Evolutionary conservation across 768 basidiomycete species (phyloP).

Genomic region (Cyclocybe aegerita): DNA sequence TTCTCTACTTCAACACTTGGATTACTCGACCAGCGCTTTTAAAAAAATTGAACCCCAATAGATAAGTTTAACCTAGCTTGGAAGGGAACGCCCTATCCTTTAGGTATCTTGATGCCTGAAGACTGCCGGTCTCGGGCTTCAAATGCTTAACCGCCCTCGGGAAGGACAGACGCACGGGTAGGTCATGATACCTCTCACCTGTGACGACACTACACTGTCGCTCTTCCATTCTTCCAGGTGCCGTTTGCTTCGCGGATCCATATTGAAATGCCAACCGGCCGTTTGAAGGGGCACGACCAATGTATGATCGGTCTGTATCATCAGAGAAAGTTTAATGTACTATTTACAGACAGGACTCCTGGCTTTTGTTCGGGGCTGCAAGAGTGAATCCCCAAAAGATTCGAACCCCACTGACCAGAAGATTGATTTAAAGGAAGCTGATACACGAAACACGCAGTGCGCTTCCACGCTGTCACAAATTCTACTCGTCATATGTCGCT

Average conservation of each 20-base stretch:
- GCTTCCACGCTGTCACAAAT: conserved; percentile 14
- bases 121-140: conserved; percentile 1
- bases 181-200: not conserved
- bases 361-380: not conserved
- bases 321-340: not conserved
- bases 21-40: too few species aligned
- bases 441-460: conserved; percentile 7
- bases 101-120: not conserved
- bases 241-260: too few species aligned
- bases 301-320: not conserved
- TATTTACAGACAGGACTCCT: not conserved
- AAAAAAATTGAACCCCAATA: too few species aligned
- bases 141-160: conserved; percentile 5
- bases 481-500: conserved; percentile 3
- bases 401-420: not conserved
- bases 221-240: too few species aligned
- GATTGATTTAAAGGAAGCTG: conserved; percentile 6
- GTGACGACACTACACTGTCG: too few species aligned
- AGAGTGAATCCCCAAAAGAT: conserved; percentile 1
- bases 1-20: too few species aligned
- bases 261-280: too few species aligned
- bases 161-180: not conserved
- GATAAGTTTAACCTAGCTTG: not conserved
- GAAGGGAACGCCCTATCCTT: not conserved
- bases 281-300: too few species aligned